phyloP scores from a whole-genome alignment of 129 eudicot genomes.

The Logfia minima region DNA sequence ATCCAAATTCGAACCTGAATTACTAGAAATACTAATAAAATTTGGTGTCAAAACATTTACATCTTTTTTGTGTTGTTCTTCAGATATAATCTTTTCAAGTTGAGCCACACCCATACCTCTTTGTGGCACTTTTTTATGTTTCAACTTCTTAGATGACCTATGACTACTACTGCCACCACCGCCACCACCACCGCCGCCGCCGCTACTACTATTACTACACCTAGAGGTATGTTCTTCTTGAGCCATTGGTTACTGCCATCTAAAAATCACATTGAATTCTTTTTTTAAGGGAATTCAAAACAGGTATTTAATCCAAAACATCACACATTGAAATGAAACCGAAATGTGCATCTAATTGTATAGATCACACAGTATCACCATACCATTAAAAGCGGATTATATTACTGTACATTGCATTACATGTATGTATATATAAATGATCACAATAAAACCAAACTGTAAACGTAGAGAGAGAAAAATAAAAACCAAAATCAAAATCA shows the following conservation, averaged over 20 bases:
- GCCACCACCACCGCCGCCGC: constrained; percentile 22
- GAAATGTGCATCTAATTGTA: constrained; percentile 45
- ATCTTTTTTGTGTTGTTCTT: constrained; percentile 65
- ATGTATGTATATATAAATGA: constrained; percentile 1
- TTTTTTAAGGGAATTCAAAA: constrained; percentile 27
- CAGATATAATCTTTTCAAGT: constrained; percentile 77
- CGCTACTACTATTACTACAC: constrained; percentile 45
- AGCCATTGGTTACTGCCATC: constrained; percentile 71
- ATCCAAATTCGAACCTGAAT: constrained; percentile 45
- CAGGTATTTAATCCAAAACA: constrained; percentile 17
- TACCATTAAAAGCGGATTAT: constrained; percentile 27
- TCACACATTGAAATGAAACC: constrained; percentile 12
- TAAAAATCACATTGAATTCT: constrained; percentile 37
- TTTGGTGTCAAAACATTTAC: constrained; percentile 35
- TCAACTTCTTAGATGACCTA: constrained; percentile 57
- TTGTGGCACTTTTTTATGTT: constrained; percentile 81
- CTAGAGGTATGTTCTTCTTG: constrained; percentile 61
- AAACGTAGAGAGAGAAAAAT: constrained; percentile 18
- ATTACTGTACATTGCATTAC: not conserved
- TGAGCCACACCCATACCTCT: constrained; percentile 98
- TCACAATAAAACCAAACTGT: constrained; percentile 21
- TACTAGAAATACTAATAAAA: constrained; percentile 41
- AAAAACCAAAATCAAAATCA: constrained; percentile 23
- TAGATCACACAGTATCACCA: constrained; percentile 41
- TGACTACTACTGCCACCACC: constrained; percentile 25